phyloP scores from a whole-genome alignment of 345 rosid genomes.

The Salix brachista region DNA sequence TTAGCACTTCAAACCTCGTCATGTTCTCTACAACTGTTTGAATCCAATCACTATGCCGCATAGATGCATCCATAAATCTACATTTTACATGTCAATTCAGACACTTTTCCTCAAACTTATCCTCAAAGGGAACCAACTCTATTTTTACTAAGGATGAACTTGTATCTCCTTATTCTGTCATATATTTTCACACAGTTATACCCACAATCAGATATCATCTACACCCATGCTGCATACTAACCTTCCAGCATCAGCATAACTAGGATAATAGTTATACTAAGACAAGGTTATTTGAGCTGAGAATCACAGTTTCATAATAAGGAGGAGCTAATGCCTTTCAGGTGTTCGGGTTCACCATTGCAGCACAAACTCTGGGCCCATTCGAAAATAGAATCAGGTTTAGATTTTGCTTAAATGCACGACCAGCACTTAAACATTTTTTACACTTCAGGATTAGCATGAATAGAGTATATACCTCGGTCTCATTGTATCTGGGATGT shows the following conservation, averaged over 20 bases:
- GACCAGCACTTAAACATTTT: neutral
- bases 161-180: neutral
- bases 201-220: neutral
- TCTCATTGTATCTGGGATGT: slow-evolving; percentile 28
- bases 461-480: slow-evolving; percentile 44
- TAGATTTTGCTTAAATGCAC: neutral
- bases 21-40: neutral
- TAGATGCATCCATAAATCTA: too few species aligned
- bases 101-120: neutral
- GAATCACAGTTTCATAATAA: neutral
- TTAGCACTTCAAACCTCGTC: neutral
- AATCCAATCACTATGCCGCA: neutral
- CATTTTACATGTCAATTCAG: neutral
- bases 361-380: neutral
- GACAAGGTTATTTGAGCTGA: neutral
- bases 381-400: neutral
- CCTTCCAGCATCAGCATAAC: neutral
- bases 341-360: neutral
- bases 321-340: neutral
- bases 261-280: neutral
- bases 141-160: neutral
- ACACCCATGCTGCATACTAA: neutral
- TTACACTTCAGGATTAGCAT: neutral
- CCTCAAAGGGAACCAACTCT: neutral
- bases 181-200: neutral